Evolutionary conservation across 1,139 yeast species (phyloP), one percentile per base, ranked within the genome.

Genomic region (Komagataea norvegica): DNA sequence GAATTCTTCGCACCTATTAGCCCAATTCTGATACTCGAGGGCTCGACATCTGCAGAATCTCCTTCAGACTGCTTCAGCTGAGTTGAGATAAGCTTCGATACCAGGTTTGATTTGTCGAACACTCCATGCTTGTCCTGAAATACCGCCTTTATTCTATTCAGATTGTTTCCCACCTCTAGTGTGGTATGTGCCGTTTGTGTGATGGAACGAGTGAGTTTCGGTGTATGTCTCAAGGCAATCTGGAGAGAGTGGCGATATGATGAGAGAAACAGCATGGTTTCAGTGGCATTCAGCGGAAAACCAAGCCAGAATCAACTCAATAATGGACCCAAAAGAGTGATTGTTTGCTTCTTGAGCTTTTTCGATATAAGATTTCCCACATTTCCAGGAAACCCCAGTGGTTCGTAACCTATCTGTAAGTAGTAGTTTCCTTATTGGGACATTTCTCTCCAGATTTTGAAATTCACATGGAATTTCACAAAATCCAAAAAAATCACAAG

Each of bases 71-170:
- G 14, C 8, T 17, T n/a, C n/a, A n/a, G n/a, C n/a, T n/a, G n/a
- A n/a, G n/a, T n/a, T n/a, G n/a, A n/a, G n/a, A 6, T 15, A 24
- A 29, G 19, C n/a, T 20, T 2, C n/a, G 41, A 24, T 9, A 50
- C 33, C 6, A 46, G 29, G 5, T 40, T 42, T 9, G 50, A 41
- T 36, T 52, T 52, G 30, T 41, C 33, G 25, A 41, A 43, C 5
- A 52, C 33, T 5, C 52, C 52, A 32, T 46, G 31, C 20, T 42
- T 39, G 28, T 52, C 31, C 4, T 42, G 39, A 24, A 51, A 52
- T 0, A 31, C 17, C 3, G 31, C 9, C 18, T 22, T 33, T 5
- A 33, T 25, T 9, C 24, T 34, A 9, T 34, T 14, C 16, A 38
- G 23, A 13, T 19, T 16, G 6, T 13, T 28, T 15, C 19, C 19